Base-by-base conservation (phyloP, 2,329 filamentous ascomycete genomes). In the Diplodia sapinea region DNA sequence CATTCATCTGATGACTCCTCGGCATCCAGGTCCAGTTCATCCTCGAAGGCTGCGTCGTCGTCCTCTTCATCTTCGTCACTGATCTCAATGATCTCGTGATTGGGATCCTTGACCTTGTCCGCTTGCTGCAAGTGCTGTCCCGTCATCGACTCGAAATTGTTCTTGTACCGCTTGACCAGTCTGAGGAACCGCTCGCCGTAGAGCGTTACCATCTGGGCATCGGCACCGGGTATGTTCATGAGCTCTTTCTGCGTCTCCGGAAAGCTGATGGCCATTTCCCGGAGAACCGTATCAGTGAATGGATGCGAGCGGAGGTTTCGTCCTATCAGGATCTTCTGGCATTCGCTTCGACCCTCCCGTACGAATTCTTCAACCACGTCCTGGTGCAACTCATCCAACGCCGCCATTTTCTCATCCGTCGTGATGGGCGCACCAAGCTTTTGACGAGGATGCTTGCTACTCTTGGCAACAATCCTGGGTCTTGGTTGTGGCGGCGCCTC, bases 231-330 rank as follows among this genome's bases (percentile, higher is more conserved):
- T 59, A 94, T 90, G 9, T 78, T 77, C 38, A 79, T 80, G 87
- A 95, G 91, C 68, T 87, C 81, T 17, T 86, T 84, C 11, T 87
- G 73, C 9, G 82, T 87, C 8, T 81, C 83, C 0, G 91, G 91
- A 82, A 91, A 90, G 40, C 83, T 79, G 61, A 93, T 87, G 13
- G 87, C 89, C 90, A 95, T 94, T 71, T 90, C 86, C 43, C 89
- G 87, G 62, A 93, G 84, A 15, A 92, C 84, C 26, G 83, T 83
- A 69, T 93, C 89, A 0, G 87, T 88, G 74, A 95, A 95, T 0
- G 84, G 83, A 4, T 85, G 83, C 26, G 82, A 81, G 9, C 86
- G 84, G 38, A 90, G 78, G 4, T 82, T 81, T 62, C 86, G 86
- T 29, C 82, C 81, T 70, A 87, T 86, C 72, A 89, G 85, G 29